Percentiles rank a stretch among this genome's conserved stretches.
Conservation (phyloP, 106 monocot species). For the Iris macrosiphon region DNA sequence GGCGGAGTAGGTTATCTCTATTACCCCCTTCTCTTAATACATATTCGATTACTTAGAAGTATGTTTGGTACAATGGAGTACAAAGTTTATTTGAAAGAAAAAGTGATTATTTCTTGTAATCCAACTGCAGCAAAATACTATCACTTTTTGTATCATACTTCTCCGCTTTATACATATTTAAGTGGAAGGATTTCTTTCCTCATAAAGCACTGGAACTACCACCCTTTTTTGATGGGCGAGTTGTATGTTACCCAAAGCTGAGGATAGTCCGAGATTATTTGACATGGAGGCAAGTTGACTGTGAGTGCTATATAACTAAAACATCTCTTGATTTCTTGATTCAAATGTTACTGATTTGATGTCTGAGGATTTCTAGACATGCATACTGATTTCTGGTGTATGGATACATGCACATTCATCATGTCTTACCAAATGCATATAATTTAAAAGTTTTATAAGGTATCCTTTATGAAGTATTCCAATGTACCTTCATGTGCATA, state of each 20-base stretch:
- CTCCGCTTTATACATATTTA: conserved; percentile 76
- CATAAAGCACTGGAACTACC: conserved; percentile 53
- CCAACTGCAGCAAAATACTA: conserved; percentile 69
- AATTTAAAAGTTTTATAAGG: no score
- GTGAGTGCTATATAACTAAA: no score
- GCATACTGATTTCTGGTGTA: no score
- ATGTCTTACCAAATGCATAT: no score
- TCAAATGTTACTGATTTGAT: no score
- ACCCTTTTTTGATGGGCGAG: conserved; percentile 83
- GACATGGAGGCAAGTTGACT: conserved; percentile 90
- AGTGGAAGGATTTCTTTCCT: conserved; percentile 92
- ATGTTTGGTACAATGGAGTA: no score
- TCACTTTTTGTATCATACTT: conserved; percentile 80
- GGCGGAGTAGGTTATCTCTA: conserved; percentile 51
- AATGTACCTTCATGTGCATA: no score
- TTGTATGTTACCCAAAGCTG: conserved; percentile 71
- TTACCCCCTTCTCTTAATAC: neutral
- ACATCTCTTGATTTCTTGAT: no score
- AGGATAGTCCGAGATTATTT: conserved; percentile 77
- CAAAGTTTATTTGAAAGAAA: neutral
- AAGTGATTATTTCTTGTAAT: conserved; percentile 5
- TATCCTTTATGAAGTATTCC: no score
- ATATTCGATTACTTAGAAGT: neutral
- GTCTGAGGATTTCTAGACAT: no score
- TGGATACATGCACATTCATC: no score